Percentiles rank a stretch among this genome's conserved stretches.
phyloP scores from a whole-genome alignment of 225 moss, liverwort and hornwort species.

The Physcomitrellopsis africana region DNA sequence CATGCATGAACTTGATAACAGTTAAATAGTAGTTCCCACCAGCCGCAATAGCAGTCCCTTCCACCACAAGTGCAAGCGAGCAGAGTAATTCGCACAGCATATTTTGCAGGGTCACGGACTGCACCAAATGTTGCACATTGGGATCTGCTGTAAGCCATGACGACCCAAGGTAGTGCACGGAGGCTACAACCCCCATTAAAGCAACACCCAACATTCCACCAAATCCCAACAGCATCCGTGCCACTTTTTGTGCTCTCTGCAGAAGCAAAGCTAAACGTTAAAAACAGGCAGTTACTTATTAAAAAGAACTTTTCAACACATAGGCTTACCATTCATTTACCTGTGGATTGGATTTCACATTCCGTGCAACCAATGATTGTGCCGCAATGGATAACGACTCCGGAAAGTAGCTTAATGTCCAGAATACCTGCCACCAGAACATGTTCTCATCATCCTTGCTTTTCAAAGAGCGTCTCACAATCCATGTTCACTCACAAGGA shows the following conservation, averaged over 20 bases:
- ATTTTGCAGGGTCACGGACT: conserved; percentile 72
- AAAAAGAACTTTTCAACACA: not conserved
- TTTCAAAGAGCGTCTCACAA: conserved; percentile 1
- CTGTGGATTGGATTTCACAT: conserved; percentile 61
- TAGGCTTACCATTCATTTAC: conserved; percentile 32
- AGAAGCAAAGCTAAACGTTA: conserved; percentile 19
- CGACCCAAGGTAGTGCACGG: conserved; percentile 56
- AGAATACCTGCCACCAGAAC: conserved; percentile 67
- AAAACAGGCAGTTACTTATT: not conserved
- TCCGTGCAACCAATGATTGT: conserved; percentile 74
- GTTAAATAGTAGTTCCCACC: conserved; percentile 37
- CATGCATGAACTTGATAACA: not conserved
- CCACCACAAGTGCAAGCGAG: conserved; percentile 60
- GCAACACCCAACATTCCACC: conserved; percentile 51
- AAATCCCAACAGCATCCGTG: conserved; percentile 61
- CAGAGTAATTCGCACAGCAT: conserved; percentile 72
- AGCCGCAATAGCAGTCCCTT: conserved; percentile 80
- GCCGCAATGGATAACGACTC: conserved; percentile 79
- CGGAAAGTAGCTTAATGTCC: conserved; percentile 80
- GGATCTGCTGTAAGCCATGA: conserved; percentile 69
- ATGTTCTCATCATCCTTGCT: not conserved
- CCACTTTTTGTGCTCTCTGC: conserved; percentile 73
- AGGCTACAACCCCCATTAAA: conserved; percentile 58
- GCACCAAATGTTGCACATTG: conserved; percentile 63
- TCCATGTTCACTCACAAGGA: not conserved